Percentiles rank a stretch among this genome's conserved stretches.
Evolutionary conservation across 495 filamentous ascomycete species (phyloP).

Genomic region (Barbatosphaeria neglecta): DNA sequence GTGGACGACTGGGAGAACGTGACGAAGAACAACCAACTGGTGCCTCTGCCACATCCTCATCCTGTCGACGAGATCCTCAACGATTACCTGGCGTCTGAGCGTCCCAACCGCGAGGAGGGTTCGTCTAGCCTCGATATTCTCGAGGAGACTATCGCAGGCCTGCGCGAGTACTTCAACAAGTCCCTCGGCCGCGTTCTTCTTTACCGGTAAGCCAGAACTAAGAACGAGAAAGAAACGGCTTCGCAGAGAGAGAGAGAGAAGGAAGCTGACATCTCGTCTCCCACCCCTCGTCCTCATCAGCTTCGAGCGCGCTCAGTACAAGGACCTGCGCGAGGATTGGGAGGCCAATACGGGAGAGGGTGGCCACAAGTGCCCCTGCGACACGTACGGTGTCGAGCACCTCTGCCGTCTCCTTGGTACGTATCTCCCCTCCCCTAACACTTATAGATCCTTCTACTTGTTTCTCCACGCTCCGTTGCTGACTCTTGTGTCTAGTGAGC

Average conservation of each 20-base stretch:
- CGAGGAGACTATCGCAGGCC: conserved; percentile 71
- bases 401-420: conserved; percentile 77
- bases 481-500: conserved; percentile 45
- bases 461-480: background rate
- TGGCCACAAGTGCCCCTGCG: conserved; percentile 52
- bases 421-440: conserved; percentile 14
- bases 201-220: conserved; percentile 57
- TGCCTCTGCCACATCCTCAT: conserved; percentile 64
- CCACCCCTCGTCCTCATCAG: conserved; percentile 17
- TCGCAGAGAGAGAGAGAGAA: no score
- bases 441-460: conserved; percentile 2
- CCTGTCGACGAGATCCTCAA: conserved; percentile 68
- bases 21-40: conserved; percentile 83
- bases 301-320: conserved; percentile 81
- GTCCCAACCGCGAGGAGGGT: conserved; percentile 48
- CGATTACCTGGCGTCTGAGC: conserved; percentile 62
- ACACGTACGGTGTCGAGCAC: conserved; percentile 92
- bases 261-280: no score
- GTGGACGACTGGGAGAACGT: conserved; percentile 99
- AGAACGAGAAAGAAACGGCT: no score
- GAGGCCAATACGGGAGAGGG: conserved; percentile 36
- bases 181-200: conserved; percentile 76
- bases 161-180: conserved; percentile 87
- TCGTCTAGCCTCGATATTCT: conserved; percentile 71
- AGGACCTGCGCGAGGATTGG: conserved; percentile 55